Base-by-base conservation (phyloP, 2,329 filamentous ascomycete genomes). In the Penicillium sp. region DNA sequence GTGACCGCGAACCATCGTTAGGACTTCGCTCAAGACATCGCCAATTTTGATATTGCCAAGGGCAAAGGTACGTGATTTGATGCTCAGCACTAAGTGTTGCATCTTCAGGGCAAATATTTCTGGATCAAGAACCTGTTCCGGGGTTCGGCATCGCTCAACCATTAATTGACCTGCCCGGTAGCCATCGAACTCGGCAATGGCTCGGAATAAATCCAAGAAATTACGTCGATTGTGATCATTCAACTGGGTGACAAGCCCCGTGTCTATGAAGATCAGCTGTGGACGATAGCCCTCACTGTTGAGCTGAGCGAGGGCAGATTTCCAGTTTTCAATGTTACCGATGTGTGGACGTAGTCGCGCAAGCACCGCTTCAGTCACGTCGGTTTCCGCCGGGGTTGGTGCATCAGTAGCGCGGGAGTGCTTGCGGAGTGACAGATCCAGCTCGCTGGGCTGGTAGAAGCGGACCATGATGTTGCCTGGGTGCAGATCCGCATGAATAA, bases 401-500 rank as follows among this genome's bases (percentile, higher is more conserved):
- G 64, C 65, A 45, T 67, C 56, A 1, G 59, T 61, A 6, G 66
- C 62, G 15, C 60, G 62, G 3, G 62, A 67, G 38, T 71, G 63
- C 14, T 64, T 61, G 26, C 60, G 61, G 4, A 82, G 67, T 14
- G 72, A 70, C 1, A 93, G 69, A 32, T 83, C 77, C 0, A 90
- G 76, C 44, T 82, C 75, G 10, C 80, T 79, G 0, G 89, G 80
- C 55, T 90, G 81, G 66, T 96, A 95, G 69, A 98, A 98, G 47
- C 93, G 87, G 31, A 98, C 90, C 89, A 98, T 96, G 66, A 98
- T 96, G 62, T 98, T 98, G 16, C 92, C 92, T 0, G 92, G 92
- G 60, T 98, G 92, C 18, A 98, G 70, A 60, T 98, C 92, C 4
- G 92, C 90, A 59, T 98, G 92, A 16, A 95, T 82, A 62, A 98